Evolutionary conservation across 495 filamentous ascomycete species (phyloP).

Genomic region (Penicillium arizonense): DNA sequence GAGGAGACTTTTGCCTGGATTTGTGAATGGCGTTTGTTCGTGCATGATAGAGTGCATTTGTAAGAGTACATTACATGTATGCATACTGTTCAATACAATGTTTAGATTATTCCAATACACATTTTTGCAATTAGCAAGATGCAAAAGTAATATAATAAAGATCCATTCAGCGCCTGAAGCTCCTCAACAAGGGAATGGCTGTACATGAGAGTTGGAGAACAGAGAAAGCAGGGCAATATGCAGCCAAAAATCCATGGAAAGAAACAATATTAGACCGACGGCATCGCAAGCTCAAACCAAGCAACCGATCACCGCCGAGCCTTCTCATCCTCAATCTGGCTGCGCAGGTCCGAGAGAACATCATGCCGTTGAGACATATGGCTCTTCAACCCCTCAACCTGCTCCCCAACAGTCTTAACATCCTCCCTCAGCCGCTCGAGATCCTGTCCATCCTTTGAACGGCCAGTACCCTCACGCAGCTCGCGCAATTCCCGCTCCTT

Average conservation of each 20-base stretch:
- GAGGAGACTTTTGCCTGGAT: no score
- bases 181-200: slow-evolving; percentile 37
- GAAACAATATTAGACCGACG: not conserved
- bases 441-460: slow-evolving; percentile 42
- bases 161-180: slow-evolving; percentile 38
- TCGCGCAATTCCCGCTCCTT: slow-evolving; percentile 50
- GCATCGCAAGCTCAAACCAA: not conserved
- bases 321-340: slow-evolving; percentile 49
- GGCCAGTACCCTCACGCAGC: slow-evolving; percentile 43
- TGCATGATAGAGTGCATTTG: not conserved
- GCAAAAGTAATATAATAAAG: slow-evolving; percentile 2
- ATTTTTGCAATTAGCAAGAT: not conserved
- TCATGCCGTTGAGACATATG: slow-evolving; percentile 46
- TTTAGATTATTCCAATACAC: not conserved
- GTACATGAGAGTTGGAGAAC: slow-evolving; percentile 20
- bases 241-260: slow-evolving; percentile 4
- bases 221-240: slow-evolving; percentile 17
- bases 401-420: slow-evolving; percentile 49
- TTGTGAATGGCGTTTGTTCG: not conserved
- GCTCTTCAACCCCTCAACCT: slow-evolving; percentile 52
- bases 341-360: slow-evolving; percentile 40
- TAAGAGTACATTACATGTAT: not conserved
- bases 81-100: not conserved
- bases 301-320: slow-evolving; percentile 29
- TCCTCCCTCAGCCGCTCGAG: slow-evolving; percentile 42